Evolutionary conservation across 2,329 filamentous ascomycete species (phyloP).

Genomic region (Fusarium nodosum): DNA sequence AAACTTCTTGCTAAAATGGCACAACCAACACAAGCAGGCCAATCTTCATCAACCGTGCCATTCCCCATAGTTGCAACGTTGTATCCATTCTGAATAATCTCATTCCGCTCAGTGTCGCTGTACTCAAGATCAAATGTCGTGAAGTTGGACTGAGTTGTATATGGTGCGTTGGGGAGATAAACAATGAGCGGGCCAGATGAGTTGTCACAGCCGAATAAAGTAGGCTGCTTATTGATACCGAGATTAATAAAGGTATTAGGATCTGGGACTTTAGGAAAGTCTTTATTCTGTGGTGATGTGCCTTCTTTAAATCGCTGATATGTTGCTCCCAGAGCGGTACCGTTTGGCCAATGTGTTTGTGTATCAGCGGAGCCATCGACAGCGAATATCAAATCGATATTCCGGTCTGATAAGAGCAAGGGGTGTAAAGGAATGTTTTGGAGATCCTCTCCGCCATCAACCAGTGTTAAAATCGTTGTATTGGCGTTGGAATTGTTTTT

Average conservation of each 20-base stretch:
- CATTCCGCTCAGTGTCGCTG: slow-evolving; percentile 73
- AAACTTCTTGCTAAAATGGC: slow-evolving; percentile 57
- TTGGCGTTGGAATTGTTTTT: slow-evolving; percentile 69
- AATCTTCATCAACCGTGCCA: slow-evolving; percentile 74
- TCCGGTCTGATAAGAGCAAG: slow-evolving; percentile 78
- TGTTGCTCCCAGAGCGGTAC: slow-evolving; percentile 79
- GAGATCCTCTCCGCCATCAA: slow-evolving; percentile 82
- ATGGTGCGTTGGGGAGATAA: slow-evolving; percentile 86
- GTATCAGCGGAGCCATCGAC: slow-evolving; percentile 84
- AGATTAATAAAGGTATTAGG: slow-evolving; percentile 83
- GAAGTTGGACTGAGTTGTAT: slow-evolving; percentile 77
- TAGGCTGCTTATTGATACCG: slow-evolving; percentile 78
- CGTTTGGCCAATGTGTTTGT: slow-evolving; percentile 78
- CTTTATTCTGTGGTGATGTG: slow-evolving; percentile 71
- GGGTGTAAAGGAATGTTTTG: slow-evolving; percentile 86
- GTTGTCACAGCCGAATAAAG: slow-evolving; percentile 83
- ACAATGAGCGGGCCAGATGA: slow-evolving; percentile 74
- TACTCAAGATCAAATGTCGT: slow-evolving; percentile 79
- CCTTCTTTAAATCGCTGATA: slow-evolving; percentile 74
- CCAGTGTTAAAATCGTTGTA: slow-evolving; percentile 72
- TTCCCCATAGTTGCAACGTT: slow-evolving; percentile 64
- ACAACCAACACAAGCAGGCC: slow-evolving; percentile 85
- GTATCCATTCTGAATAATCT: slow-evolving; percentile 84
- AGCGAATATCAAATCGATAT: slow-evolving; percentile 85
- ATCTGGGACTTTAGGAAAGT: slow-evolving; percentile 80